Base-by-base conservation (phyloP, 2,329 filamentous ascomycete genomes). In the Trichophyton rubrum region DNA sequence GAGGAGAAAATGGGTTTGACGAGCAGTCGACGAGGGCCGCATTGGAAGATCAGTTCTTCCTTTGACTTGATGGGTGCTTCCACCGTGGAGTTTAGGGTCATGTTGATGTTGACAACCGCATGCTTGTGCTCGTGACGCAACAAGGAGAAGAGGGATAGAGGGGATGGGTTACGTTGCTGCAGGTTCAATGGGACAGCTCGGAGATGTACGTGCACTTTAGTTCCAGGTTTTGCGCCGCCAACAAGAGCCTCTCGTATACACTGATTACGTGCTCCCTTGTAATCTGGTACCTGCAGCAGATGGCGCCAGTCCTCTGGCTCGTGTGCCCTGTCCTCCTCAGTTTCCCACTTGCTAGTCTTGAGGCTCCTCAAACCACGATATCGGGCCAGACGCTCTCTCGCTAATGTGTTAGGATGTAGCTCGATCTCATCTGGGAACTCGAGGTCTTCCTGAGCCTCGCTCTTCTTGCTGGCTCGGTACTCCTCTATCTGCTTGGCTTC, bases 371-470 rank as follows among this genome's bases (percentile, higher is more conserved):
- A 76, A 47, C 93, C 93, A 69, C 93, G 82, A 75, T 96, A 99
- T 62, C 89, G 84, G 7, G 87, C 84, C 59, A 99, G 77, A 51
- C 93, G 82, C 74, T 99, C 93, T 58, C 89, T 80, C 0, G 93
- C 93, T 51, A 89, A 80, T 2, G 95, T 89, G 59, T 92, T 83
- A 0, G 95, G 93, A 66, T 89, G 89, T 59, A 99, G 79, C 73
- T 99, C 95, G 61, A 99, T 93, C 73, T 99, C 93, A 66, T 99
- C 93, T 0, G 93, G 93, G 73, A 97, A 99, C 72, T 97, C 92
- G 60, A 88, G 83, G 72, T 99, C 93, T 13, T 97, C 91, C 57
- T 91, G 83, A 3, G 85, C 89, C 66, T 96, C 92, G 24, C 85
- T 85, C 58, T 85, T 84, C 68, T 90, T 89, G 64, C 85, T 85